Evolutionary conservation across 2,329 filamentous ascomycete species (phyloP).

Genomic region (Chrysosporium queenslandicum): DNA sequence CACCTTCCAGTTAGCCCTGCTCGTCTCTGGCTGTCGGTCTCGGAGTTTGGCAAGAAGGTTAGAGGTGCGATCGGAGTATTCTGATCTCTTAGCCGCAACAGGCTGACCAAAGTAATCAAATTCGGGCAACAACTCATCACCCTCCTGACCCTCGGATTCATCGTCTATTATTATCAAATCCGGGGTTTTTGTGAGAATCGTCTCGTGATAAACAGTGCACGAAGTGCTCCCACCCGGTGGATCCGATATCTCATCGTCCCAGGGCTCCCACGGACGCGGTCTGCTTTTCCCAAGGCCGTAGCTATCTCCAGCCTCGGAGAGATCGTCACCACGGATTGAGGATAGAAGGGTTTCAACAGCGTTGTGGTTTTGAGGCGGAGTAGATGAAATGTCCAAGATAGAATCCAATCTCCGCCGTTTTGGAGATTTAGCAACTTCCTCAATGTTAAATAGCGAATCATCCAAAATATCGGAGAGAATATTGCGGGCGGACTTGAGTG

Average conservation of each 20-base stretch:
- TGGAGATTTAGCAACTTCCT: slow-evolving; percentile 12
- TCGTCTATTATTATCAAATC: slow-evolving; percentile 31
- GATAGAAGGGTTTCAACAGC: background rate
- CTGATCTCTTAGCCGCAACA: slow-evolving; percentile 16
- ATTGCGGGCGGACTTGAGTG: background rate
- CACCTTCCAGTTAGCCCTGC: slow-evolving; percentile 12
- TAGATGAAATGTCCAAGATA: slow-evolving; percentile 17
- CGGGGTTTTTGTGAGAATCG: slow-evolving; percentile 16
- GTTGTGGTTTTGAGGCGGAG: slow-evolving; percentile 2
- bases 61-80: slow-evolving; percentile 35
- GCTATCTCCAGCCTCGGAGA: slow-evolving; percentile 1
- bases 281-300: background rate
- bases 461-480: slow-evolving; percentile 9
- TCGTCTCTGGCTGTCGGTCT: slow-evolving; percentile 9
- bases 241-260: slow-evolving; percentile 27
- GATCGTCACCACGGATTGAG: slow-evolving; percentile 4
- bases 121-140: slow-evolving; percentile 14
- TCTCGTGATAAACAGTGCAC: slow-evolving; percentile 4
- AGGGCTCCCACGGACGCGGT: background rate
- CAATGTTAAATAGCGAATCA: slow-evolving; percentile 13
- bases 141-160: slow-evolving; percentile 22
- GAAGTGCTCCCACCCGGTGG: slow-evolving; percentile 33
- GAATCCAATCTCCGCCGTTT: slow-evolving; percentile 26
- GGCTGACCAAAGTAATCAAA: slow-evolving; percentile 20
- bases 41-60: slow-evolving; percentile 31